Evolutionary conservation across 2,329 filamentous ascomycete genomes (phyloP).

Genomic region (Cryphonectria carpinicola): DNA sequence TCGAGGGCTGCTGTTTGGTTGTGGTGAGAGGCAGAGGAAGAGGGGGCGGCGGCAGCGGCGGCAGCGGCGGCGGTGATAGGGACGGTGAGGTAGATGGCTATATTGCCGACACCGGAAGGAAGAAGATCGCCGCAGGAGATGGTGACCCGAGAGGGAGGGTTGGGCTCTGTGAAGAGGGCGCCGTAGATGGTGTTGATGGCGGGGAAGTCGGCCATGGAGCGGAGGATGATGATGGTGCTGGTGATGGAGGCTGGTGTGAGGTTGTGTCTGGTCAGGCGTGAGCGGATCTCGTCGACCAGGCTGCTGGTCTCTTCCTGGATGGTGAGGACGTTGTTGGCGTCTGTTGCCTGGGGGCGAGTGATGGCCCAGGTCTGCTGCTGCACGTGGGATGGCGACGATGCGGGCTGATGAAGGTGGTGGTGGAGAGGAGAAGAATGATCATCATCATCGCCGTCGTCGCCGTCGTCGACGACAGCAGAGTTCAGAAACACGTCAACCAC

Average conservation of each 20-base stretch:
- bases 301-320: conserved; percentile 53
- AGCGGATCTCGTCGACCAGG: conserved; percentile 51
- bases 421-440: not conserved
- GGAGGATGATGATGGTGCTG: conserved; percentile 69
- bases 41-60: conserved; percentile 35
- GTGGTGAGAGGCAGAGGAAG: not conserved
- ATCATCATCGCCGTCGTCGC: not conserved
- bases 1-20: conserved; percentile 23
- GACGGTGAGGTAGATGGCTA: conserved; percentile 60
- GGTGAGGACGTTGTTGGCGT: conserved; percentile 30
- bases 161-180: conserved; percentile 73
- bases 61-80: conserved; percentile 33
- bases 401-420: not conserved
- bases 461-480: conserved; percentile 6
- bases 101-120: conserved; percentile 56
- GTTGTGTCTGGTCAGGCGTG: conserved; percentile 41
- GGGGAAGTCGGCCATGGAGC: conserved; percentile 79
- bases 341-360: not conserved
- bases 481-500: conserved; percentile 42
- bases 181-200: conserved; percentile 77
- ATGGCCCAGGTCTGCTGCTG: conserved; percentile 21
- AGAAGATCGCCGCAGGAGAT: conserved; percentile 75
- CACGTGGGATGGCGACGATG: conserved; percentile 33
- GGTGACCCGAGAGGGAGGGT: conserved; percentile 84
- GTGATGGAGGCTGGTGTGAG: conserved; percentile 51